Conservation (phyloP, 805 yeast species). For the Cyberlindnera xylosilytica region DNA sequence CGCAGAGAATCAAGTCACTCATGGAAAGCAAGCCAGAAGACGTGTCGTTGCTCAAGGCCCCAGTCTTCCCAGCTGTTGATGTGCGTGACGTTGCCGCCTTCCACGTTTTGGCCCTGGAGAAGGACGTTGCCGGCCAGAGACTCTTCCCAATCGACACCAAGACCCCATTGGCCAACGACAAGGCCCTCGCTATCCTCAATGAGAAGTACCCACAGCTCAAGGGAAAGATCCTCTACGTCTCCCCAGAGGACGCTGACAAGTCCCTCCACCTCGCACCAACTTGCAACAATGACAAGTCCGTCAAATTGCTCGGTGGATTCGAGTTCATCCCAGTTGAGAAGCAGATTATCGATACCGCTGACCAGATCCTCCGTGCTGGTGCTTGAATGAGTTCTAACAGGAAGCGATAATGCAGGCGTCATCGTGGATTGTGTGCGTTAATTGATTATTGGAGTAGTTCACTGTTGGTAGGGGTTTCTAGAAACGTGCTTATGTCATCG, state of each 20-base stretch:
- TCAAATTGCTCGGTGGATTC: slow-evolving; percentile 33
- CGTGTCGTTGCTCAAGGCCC: background rate
- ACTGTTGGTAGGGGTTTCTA: no score
- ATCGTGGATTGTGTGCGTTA: no score
- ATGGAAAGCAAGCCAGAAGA: slow-evolving; percentile 24
- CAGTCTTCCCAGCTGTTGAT: slow-evolving; percentile 32
- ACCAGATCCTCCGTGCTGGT: slow-evolving; percentile 27
- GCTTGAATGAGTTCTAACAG: background rate
- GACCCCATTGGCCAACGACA: slow-evolving; percentile 6
- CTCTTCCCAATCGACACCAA: slow-evolving; percentile 16
- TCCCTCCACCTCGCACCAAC: background rate
- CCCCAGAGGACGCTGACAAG: slow-evolving; percentile 16
- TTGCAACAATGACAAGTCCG: slow-evolving; percentile 14
- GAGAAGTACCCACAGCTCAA: slow-evolving; percentile 38
- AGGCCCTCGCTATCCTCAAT: slow-evolving; percentile 16
- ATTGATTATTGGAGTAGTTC: no score
- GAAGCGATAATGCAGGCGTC: no score
- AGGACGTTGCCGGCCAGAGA: slow-evolving; percentile 27
- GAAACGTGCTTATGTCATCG: no score
- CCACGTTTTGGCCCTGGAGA: slow-evolving; percentile 36
- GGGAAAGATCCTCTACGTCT: slow-evolving; percentile 39
- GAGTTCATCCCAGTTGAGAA: slow-evolving; percentile 36
- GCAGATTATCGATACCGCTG: slow-evolving; percentile 38
- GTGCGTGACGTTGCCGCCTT: slow-evolving; percentile 54
- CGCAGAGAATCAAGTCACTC: slow-evolving; percentile 31